Base-by-base conservation (phyloP, 2,329 filamentous ascomycete genomes). In the Paracoccidioides lutzii region DNA sequence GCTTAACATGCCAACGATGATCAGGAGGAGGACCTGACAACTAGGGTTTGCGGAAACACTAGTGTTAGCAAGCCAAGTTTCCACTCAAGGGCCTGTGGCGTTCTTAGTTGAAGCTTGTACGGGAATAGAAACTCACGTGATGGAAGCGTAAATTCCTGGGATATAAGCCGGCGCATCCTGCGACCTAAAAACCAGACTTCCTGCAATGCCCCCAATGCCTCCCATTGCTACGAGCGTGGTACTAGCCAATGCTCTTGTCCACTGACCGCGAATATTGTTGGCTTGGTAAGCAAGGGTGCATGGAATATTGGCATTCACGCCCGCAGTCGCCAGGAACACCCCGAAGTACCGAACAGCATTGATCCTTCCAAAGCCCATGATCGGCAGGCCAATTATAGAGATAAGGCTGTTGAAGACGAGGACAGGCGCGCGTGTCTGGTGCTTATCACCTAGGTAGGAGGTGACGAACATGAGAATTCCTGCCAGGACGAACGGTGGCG, bases 261-360 rank as follows among this genome's bases (percentile, higher is more conserved):
- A 94, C 72, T 93, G 88, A 0, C 88, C 88, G 54, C 87, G 83
- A 65, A 94, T 85, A 70, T 94, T 94, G 72, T 91, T 93, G 44
- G 87, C 87, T 73, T 91, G 88, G 73, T 88, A 93, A 0, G 87
- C 80, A 74, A 94, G 81, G 48, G 81, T 76, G 1, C 82, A 77
- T 0, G 89, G 88, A 4, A 91, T 76, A 66, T 93, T 93, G 60
- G 83, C 80, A 69, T 90, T 90, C 60, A 84, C 82, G 6, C 86
- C 88, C 0, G 85, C 85, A 0, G 85, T 85, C n/a, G 82, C 78
- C 50, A 90, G 72, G 72, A 90, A 90, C 56, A 88, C 78, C 55
- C 86, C 87, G 59, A 88, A 82, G 69, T 88, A 90, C 46, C 85
- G 79, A 8, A 82, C 79, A 1, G 67, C 75, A 2, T 80, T 62